Percentiles rank a stretch among this genome's conserved stretches.
Evolutionary conservation across 441 rosid species (phyloP).

Genomic region (Populus hybrid): DNA sequence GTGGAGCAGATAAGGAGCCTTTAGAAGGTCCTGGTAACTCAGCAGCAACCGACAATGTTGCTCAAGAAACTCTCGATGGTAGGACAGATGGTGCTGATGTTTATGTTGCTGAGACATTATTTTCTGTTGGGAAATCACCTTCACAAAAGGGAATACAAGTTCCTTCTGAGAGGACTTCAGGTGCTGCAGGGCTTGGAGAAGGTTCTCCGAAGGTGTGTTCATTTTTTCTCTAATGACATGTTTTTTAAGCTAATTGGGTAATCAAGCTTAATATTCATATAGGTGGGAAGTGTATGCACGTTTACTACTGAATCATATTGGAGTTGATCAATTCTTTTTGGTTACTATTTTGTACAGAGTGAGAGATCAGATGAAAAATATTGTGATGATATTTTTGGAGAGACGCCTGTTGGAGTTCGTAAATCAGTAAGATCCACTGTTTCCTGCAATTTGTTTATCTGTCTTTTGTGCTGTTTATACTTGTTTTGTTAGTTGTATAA

Average conservation of each 20-base stretch:
- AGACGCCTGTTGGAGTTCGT: slow-evolving; percentile 74
- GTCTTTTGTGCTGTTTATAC: not conserved
- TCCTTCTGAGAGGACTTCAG: slow-evolving; percentile 36
- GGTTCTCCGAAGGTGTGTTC: slow-evolving; percentile 84
- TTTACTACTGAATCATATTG: not conserved
- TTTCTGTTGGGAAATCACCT: slow-evolving; percentile 61
- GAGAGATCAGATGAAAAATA: slow-evolving; percentile 76
- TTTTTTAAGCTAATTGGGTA: not conserved
- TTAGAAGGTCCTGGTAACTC: slow-evolving; percentile 26
- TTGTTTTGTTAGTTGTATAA: not conserved
- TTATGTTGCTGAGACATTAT: slow-evolving; percentile 37
- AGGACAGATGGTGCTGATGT: slow-evolving; percentile 31
- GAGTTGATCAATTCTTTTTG: not conserved
- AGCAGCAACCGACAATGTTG: slow-evolving; percentile 22
- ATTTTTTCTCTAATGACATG: not conserved
- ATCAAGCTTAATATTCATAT: not conserved
- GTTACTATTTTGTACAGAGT: slow-evolving; percentile 53
- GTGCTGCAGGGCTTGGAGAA: slow-evolving; percentile 83
- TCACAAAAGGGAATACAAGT: slow-evolving; percentile 38
- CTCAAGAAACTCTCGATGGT: slow-evolving; percentile 30
- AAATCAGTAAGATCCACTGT: slow-evolving; percentile 47
- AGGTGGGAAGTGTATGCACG: not conserved
- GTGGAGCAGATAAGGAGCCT: slow-evolving; percentile 27
- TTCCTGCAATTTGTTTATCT: not conserved
- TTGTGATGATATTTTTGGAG: slow-evolving; percentile 96